Base-by-base conservation (phyloP, 164 flowering plant species). In the Aristolochia californica region DNA sequence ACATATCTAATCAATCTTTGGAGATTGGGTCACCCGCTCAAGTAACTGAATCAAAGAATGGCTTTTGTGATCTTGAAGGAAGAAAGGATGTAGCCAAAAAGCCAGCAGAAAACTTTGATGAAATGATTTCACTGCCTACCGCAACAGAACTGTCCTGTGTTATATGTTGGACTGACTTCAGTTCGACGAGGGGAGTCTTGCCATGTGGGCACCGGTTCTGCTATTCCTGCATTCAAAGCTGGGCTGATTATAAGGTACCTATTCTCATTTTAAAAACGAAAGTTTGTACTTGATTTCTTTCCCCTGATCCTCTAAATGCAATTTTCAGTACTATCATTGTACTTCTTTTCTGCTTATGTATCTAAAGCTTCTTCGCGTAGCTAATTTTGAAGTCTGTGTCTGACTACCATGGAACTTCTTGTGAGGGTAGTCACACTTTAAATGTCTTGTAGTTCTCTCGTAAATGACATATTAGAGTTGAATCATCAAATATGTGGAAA, bases 161-260 rank as follows among this genome's bases (percentile, higher is more conserved):
- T 24, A 94, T 94, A 67, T 94, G 97, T 54, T 88, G 83, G 87
- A 84, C 95, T 30, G 91, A 88, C 56, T 94, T 78, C 70, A 83
- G 93, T 71, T 70, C 82, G 40, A 77, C 79, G 18, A 79, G 96
- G 64, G 99, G 99, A 2, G 68, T 86, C 44, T 75, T 94, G 70
- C 85, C 86, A 24, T 94, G 99, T 67, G 96, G 96, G 12, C 99
- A 94, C 74, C 84, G 93, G 22, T 94, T 90, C 66, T 94, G 99
- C 72, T 94, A 77, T 75, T 69, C 84, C 48, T 94, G 99, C 79
- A 94, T 94, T 60, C 79, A 80, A 68, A 57, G 62, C 60, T 94
- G 97, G 97, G 88, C 95, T 50, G 83, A 84, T 74, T 80, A 74
- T 53, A 76, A 77, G 96, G 97, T 94, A 82, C 34, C 23, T n/a